Evolutionary conservation across 2,329 filamentous ascomycete genomes (phyloP), one percentile per base, ranked within the genome.

Genomic region (Aureobasidium mangrovei): DNA sequence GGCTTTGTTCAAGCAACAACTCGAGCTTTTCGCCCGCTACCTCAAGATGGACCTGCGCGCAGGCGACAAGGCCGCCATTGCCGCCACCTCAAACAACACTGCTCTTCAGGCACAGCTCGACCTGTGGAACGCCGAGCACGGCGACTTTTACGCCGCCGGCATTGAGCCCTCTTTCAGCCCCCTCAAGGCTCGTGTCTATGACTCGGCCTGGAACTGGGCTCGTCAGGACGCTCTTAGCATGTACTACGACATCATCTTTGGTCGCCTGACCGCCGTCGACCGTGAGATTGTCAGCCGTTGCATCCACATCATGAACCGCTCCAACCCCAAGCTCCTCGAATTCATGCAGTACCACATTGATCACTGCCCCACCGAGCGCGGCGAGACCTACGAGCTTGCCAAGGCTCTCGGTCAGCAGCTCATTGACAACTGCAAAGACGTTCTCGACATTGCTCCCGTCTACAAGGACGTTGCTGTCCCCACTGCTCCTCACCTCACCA

Each of bases 261-360:
- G 93, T 56, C 84, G 93, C 58, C 82, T 98, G 53, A 83, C 93
- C 75, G 88, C 85, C 47, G 87, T 98, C 39, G 93, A 98, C 66
- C 88, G 93, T 60, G 93, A 98, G 71, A 98, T 97, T 64, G 93
- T 98, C 68, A 96, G 91, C 73, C 91, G 91, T 70, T 98, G 93
- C 74, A 97, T 98, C 66, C 87, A 89, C 62, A 93, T 98, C 73
- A 98, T 98, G 93, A 98, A 96, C 77, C 87, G 93, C 59, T 95
- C 93, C 33, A 98, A 97, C 69, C 93, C 93, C 2, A 86, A 88
- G 35, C 82, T 98, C 1, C 81, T 98, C 56, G 91, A 98, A 63
- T 98, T 96, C 73, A 98, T 98, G 93, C 93, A 98, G 69, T 97
- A 98, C 65, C 93, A 98, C 74, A 98, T 98, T 66, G 93, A 98